These are phyloP conservation scores for Quercus parvula DNA, from an alignment of 306 rosid species.

Conservation along the genomic window DNA sequence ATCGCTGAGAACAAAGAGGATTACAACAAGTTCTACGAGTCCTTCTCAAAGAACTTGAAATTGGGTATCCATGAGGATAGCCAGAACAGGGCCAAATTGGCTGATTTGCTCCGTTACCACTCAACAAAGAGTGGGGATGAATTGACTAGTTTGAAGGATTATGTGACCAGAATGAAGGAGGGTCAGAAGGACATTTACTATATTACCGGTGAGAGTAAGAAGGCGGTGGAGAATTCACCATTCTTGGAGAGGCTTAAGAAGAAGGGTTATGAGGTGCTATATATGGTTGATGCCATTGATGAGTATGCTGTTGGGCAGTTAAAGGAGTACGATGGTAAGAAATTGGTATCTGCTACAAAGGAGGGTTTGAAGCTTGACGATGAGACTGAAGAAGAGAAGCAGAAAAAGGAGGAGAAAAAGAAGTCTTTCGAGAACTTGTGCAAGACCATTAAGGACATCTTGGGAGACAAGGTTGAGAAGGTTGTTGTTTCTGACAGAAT, in stretches of 20 bases:
- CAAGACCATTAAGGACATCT: conserved; percentile 55
- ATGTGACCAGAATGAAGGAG: conserved; percentile 68
- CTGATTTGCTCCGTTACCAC: conserved; percentile 61
- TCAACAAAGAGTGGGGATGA: conserved; percentile 76
- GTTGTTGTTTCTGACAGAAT: conserved; percentile 65
- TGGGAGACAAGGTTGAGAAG: conserved; percentile 67
- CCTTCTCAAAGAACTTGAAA: conserved; percentile 70
- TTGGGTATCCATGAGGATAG: conserved; percentile 74
- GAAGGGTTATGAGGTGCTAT: conserved; percentile 65
- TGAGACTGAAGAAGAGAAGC: conserved; percentile 59
- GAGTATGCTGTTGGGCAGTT: conserved; percentile 69
- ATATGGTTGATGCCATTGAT: conserved; percentile 70
- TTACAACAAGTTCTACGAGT: conserved; percentile 56
- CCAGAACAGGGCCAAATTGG: conserved; percentile 61
- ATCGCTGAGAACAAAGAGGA: conserved; percentile 73
- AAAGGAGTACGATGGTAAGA: conserved; percentile 68
- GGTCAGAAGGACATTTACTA: conserved; percentile 69
- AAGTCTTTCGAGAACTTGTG: conserved; percentile 60
- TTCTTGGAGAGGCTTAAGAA: conserved; percentile 68
- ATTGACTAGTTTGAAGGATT: conserved; percentile 66
- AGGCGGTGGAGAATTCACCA: conserved; percentile 74
- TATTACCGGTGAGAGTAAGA: conserved; percentile 71
- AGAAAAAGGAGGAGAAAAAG: conserved; percentile 59
- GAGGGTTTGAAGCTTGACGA: conserved; percentile 67
- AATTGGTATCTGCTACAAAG: conserved; percentile 65